Evolutionary conservation across 139 green algal species (phyloP).

Genomic region (Chlamydomonas sp.): DNA sequence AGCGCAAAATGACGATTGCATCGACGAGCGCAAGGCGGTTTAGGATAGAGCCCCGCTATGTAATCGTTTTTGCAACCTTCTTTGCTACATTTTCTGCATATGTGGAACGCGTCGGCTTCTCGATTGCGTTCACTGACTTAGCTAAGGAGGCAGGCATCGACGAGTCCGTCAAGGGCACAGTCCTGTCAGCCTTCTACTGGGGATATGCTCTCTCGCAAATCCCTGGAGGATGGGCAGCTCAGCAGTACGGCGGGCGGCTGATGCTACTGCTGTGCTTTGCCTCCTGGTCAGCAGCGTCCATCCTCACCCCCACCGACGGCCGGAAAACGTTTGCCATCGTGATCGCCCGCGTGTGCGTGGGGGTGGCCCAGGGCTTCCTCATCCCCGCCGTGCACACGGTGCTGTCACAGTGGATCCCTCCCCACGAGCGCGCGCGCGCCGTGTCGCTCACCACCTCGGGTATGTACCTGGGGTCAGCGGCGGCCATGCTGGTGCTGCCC

Average conservation of each 20-base stretch:
- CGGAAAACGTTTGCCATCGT: constrained; percentile 46
- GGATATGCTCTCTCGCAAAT: constrained; percentile 96
- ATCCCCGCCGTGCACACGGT: constrained; percentile 97
- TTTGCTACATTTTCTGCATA: constrained; percentile 90
- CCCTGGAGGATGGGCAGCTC: constrained; percentile 92
- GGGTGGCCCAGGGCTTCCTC: constrained; percentile 91
- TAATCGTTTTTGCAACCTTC: constrained; percentile 83
- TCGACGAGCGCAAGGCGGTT: background rate
- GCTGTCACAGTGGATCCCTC: constrained; percentile 90
- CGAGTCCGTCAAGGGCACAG: constrained; percentile 86
- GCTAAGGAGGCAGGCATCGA: constrained; percentile 70
- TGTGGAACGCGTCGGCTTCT: constrained; percentile 96
- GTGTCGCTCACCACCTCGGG: constrained; percentile 95
- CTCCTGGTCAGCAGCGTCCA: constrained; percentile 79
- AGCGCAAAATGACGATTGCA: constrained; percentile 11
- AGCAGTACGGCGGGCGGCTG: constrained; percentile 85
- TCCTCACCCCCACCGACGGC: constrained; percentile 81
- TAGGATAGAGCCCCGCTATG: constrained; percentile 64
- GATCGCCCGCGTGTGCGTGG: constrained; percentile 75
- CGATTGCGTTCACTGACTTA: constrained; percentile 92
- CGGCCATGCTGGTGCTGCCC: constrained; percentile 91
- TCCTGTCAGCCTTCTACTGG: constrained; percentile 98
- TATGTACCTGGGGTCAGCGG: constrained; percentile 97
- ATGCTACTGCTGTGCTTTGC: constrained; percentile 88
- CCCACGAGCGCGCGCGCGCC: constrained; percentile 85